phyloP scores from a whole-genome alignment of 2,329 filamentous ascomycete species.

The Colletotrichum cuscutae region DNA sequence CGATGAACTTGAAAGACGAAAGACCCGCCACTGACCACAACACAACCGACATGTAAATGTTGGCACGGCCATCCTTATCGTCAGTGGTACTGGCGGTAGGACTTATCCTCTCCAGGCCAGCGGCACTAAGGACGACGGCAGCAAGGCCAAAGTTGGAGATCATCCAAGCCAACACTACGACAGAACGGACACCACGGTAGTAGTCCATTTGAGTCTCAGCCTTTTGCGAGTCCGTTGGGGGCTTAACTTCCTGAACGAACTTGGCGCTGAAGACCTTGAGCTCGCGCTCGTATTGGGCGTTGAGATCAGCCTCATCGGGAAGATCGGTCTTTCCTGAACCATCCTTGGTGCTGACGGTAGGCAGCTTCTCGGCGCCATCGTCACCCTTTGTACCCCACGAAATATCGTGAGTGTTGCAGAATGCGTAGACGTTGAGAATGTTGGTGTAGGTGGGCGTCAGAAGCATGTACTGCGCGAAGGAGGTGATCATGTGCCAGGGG shows the following conservation, averaged over 20 bases:
- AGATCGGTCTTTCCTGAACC: constrained; percentile 93
- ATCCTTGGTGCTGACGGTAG: constrained; percentile 88
- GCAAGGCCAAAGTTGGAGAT: constrained; percentile 92
- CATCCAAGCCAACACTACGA: constrained; percentile 95
- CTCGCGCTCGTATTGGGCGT: constrained; percentile 93
- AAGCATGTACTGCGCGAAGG: constrained; percentile 92
- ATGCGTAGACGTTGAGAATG: constrained; percentile 98
- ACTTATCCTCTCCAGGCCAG: constrained; percentile 78
- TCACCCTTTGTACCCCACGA: constrained; percentile 99
- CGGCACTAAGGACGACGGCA: constrained; percentile 87
- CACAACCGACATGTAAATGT: constrained; percentile 87
- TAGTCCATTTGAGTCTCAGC: constrained; percentile 96
- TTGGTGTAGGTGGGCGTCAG: constrained; percentile 98
- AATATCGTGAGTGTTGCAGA: constrained; percentile 98
- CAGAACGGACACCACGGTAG: constrained; percentile 94
- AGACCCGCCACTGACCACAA: constrained; percentile 89
- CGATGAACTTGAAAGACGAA: constrained; percentile 87
- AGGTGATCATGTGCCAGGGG: constrained; percentile 99
- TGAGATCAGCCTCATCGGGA: constrained; percentile 93
- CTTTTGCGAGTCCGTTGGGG: constrained; percentile 62
- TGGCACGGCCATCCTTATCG: constrained; percentile 66
- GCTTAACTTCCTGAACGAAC: constrained; percentile 75
- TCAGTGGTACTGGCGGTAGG: constrained; percentile 53
- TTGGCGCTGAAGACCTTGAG: constrained; percentile 79
- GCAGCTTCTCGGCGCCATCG: constrained; percentile 92